Base-by-base conservation (phyloP, 2,329 filamentous ascomycete genomes). In the Xylariales sp. region DNA sequence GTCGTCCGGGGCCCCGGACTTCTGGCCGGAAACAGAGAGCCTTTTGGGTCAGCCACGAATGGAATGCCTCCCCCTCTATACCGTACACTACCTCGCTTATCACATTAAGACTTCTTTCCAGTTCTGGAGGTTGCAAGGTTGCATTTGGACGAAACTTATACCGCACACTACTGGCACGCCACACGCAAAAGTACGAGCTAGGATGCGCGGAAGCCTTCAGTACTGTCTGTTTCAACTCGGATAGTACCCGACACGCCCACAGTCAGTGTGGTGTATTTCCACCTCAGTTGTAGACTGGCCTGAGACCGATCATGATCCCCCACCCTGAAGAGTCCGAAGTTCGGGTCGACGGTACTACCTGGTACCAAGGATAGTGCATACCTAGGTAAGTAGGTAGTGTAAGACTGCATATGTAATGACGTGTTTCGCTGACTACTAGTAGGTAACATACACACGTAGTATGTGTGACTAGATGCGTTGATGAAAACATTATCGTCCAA, bases 141-240 rank as follows among this genome's bases (percentile, higher is more conserved):
- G 23, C 23, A 23, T 23, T 23, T 23, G 23, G 1, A 23, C 2
- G 36, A 10, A 10, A 39, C n/a, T 36, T 14, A n/a, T 23, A 43
- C 30, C 56, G 32, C 43, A 55, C 48, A 50, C 36, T 10, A 4
- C 28, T 23, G 56, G 16, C 52, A 41, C 41, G 41, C 16, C 41
- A 41, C 52, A 53, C n/a, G 36, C 50, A 36, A 45, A 39, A 43
- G 36, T 4, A 53, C 48, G 45, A 62, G 64, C 54, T 67, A 59
- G 58, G 23, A 63, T 59, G 59, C 54, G 58, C 34, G 23, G 39
- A 48, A 43, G 5, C 23, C 23, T 23, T 30, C 45, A 5, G 32
- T 50, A 30, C n/a, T 32, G 58, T 46, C 5, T 53, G 39, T 48
- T 53, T 39, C 54, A 46, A 23, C 39, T 28, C 30, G n/a, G n/a